Evolutionary conservation across 208 protist genomes (phyloP).

Genomic region (Phytomonas francai): DNA sequence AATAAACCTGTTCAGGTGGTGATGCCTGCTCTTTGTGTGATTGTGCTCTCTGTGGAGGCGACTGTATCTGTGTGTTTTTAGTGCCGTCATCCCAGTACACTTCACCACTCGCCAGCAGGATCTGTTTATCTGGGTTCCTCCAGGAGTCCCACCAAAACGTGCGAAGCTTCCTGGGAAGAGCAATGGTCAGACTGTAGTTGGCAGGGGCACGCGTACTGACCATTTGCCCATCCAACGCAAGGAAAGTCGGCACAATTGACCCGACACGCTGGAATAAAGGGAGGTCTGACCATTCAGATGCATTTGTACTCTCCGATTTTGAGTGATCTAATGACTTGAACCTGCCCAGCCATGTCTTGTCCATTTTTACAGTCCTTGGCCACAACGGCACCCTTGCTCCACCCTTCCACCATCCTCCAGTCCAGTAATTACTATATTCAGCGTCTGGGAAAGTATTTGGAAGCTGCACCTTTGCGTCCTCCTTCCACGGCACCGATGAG

Average conservation of each 20-base stretch:
- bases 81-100: slow-evolving; percentile 50
- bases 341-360: background rate
- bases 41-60: slow-evolving; percentile 6
- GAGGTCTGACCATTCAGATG: background rate
- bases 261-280: slow-evolving; percentile 26
- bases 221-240: slow-evolving; percentile 1
- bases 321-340: background rate
- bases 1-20: background rate
- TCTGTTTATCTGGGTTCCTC: background rate
- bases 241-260: slow-evolving; percentile 19
- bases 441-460: background rate
- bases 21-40: background rate
- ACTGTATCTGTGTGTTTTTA: slow-evolving; percentile 22
- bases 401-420: background rate
- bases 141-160: background rate
- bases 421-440: background rate
- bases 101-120: slow-evolving; percentile 29
- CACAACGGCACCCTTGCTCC: background rate
- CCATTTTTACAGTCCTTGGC: background rate
- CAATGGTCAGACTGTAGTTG: slow-evolving; percentile 29
- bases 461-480: background rate
- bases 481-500: background rate
- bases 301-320: background rate
- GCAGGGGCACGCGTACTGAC: slow-evolving; percentile 19
- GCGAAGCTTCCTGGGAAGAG: slow-evolving; percentile 14